Percentiles rank a stretch among this genome's conserved stretches.
Conservation (phyloP, 2,329 filamentous ascomycete genomes). For the Diplodia corticola region DNA sequence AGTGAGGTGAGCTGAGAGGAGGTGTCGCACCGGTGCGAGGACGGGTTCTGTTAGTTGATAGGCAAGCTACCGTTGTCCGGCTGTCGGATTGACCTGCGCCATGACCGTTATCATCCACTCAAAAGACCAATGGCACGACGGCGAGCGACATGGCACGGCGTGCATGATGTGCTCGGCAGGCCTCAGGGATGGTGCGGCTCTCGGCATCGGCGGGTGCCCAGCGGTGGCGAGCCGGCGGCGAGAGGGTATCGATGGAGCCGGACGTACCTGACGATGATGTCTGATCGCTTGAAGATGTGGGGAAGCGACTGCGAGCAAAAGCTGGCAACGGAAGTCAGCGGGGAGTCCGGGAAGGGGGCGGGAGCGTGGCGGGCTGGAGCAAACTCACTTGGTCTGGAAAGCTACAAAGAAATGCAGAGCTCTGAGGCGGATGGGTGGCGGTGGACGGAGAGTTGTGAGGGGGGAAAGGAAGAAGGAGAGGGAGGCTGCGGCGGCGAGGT, state of each 20-base stretch:
- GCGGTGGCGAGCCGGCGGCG: slow-evolving; percentile 6
- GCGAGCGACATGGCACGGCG: not conserved
- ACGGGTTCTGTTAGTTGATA: slow-evolving; percentile 23
- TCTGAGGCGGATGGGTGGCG: slow-evolving; percentile 41
- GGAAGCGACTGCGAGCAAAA: slow-evolving; percentile 42
- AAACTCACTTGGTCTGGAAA: slow-evolving; percentile 38
- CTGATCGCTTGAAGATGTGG: slow-evolving; percentile 39
- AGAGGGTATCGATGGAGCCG: not conserved
- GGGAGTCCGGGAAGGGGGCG: not conserved
- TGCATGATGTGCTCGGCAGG: not conserved
- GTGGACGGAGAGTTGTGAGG: slow-evolving; percentile 42
- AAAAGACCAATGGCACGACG: not conserved
- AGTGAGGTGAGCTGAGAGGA: slow-evolving; percentile 6
- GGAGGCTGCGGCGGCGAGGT: slow-evolving; percentile 25
- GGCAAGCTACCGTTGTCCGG: slow-evolving; percentile 23
- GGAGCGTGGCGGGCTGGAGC: not conserved
- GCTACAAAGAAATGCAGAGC: slow-evolving; percentile 47
- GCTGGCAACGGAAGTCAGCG: slow-evolving; percentile 29
- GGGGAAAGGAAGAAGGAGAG: slow-evolving; percentile 29
- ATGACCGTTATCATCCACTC: not conserved
- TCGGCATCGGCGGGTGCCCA: not conserved
- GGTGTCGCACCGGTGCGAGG: slow-evolving; percentile 17
- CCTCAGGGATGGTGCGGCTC: not conserved
- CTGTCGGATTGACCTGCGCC: slow-evolving; percentile 20
- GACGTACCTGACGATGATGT: slow-evolving; percentile 43